phyloP scores from a whole-genome alignment of 2,329 filamentous ascomycete species.

The Beauveria sp. region DNA sequence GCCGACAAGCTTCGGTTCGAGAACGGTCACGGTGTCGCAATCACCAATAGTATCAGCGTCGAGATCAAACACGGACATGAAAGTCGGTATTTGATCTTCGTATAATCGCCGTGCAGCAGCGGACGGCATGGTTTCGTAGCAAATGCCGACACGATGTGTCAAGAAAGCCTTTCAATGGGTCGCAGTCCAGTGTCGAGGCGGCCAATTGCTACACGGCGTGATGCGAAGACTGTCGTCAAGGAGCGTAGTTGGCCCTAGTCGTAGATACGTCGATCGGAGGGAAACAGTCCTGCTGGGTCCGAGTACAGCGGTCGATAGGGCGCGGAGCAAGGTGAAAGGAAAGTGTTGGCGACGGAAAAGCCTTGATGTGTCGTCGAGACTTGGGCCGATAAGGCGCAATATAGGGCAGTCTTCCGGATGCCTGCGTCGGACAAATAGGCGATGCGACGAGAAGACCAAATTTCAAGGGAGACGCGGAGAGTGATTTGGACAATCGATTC shows the following conservation, averaged over 20 bases:
- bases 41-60: conserved; percentile 49
- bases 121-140: conserved; percentile 47
- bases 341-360: conserved; percentile 8
- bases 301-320: conserved; percentile 15
- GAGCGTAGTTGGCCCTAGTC: background rate
- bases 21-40: conserved; percentile 44
- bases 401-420: background rate
- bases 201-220: background rate
- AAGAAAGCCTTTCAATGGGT: background rate
- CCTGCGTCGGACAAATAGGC: background rate
- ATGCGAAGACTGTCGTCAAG: background rate
- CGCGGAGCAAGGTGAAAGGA: conserved; percentile 15
- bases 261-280: conserved; percentile 7
- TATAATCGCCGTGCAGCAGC: conserved; percentile 53
- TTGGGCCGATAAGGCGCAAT: conserved; percentile 7
- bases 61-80: conserved; percentile 68
- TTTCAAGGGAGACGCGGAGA: background rate
- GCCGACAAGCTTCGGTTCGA: conserved; percentile 45
- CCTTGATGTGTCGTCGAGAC: conserved; percentile 7
- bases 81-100: conserved; percentile 66
- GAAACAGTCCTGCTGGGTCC: conserved; percentile 11
- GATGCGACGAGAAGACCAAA: background rate
- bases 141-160: background rate
- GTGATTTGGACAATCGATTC: background rate
- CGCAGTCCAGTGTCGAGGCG: background rate